These are phyloP conservation scores for Ophiostoma tasmaniense DNA, from an alignment of 2,329 filamentous ascomycete genomes.

Conservation along the genomic window DNA sequence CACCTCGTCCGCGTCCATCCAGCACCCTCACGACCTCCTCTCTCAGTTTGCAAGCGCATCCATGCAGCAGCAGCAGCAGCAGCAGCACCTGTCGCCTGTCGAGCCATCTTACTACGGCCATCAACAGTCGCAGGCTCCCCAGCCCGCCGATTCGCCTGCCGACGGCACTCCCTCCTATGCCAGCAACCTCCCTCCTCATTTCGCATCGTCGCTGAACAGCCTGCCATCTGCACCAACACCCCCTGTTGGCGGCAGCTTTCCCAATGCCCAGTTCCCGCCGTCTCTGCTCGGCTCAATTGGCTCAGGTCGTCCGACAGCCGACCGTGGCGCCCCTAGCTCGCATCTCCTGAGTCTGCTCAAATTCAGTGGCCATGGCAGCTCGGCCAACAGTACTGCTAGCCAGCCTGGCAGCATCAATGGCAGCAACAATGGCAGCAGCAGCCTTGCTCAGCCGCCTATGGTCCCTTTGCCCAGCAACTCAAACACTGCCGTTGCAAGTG, in stretches of 20 bases:
- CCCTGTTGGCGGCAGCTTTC: slow-evolving; percentile 32
- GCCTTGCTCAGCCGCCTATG: slow-evolving; percentile 6
- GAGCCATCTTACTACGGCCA: slow-evolving; percentile 25
- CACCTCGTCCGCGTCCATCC: slow-evolving; percentile 20
- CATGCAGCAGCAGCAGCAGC: slow-evolving; percentile 2
- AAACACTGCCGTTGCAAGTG: slow-evolving; percentile 16
- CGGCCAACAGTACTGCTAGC: slow-evolving; percentile 22
- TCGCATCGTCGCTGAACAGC: slow-evolving; percentile 23
- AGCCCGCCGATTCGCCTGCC: slow-evolving; percentile 24
- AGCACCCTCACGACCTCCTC: slow-evolving; percentile 26
- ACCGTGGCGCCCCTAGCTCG: slow-evolving; percentile 19
- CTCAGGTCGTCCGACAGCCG: slow-evolving; percentile 31
- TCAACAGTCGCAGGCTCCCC: slow-evolving; percentile 7
- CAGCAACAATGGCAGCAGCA: slow-evolving; percentile 5
- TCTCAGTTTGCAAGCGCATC: slow-evolving; percentile 23
- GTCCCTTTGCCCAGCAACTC: neutral
- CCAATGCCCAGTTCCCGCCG: slow-evolving; percentile 33
- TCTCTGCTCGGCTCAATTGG: slow-evolving; percentile 42
- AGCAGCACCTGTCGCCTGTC: slow-evolving; percentile 16
- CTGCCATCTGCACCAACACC: slow-evolving; percentile 39
- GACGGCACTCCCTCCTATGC: slow-evolving; percentile 19
- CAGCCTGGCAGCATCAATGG: slow-evolving; percentile 3
- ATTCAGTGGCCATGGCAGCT: slow-evolving; percentile 38
- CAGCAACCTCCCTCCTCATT: slow-evolving; percentile 11
- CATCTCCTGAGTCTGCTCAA: slow-evolving; percentile 53